A percentile compares a stretch with the other conserved stretches of the same genome.
Conservation (phyloP, 2,329 filamentous ascomycete genomes). For the Emergomyces orientalis region DNA sequence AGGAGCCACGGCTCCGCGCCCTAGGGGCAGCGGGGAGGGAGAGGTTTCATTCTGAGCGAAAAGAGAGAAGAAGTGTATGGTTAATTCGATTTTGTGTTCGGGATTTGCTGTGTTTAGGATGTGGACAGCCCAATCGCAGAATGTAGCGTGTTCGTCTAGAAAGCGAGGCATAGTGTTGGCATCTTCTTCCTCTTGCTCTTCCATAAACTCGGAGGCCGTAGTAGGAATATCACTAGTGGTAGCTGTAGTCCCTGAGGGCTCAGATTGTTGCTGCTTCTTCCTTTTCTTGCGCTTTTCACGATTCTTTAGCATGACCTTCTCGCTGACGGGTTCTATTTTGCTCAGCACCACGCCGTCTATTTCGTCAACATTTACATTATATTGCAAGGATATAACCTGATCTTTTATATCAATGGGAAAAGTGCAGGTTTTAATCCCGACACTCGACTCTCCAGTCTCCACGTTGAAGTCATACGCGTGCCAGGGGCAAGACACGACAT, state of each 20-base stretch:
- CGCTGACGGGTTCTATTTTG: slow-evolving; percentile 37
- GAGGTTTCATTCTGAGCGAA: slow-evolving; percentile 35
- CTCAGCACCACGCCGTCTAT: slow-evolving; percentile 21
- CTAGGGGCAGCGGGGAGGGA: slow-evolving; percentile 35
- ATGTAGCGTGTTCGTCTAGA: slow-evolving; percentile 34
- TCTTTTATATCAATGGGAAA: slow-evolving; percentile 34
- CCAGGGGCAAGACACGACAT: slow-evolving; percentile 41
- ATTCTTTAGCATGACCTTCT: slow-evolving; percentile 39
- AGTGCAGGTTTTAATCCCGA: slow-evolving; percentile 41
- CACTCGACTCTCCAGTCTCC: slow-evolving; percentile 41
- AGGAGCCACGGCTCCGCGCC: slow-evolving; percentile 28
- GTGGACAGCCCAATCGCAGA: slow-evolving; percentile 43
- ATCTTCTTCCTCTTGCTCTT: slow-evolving; percentile 5
- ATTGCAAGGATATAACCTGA: slow-evolving; percentile 29
- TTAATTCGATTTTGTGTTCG: slow-evolving; percentile 41
- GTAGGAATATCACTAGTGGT: slow-evolving; percentile 1
- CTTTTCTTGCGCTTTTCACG: slow-evolving; percentile 14
- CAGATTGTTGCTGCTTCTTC: background rate
- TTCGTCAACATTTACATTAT: slow-evolving; percentile 19
- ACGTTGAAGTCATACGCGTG: slow-evolving; percentile 44
- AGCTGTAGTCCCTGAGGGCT: slow-evolving; percentile 10
- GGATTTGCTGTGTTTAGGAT: slow-evolving; percentile 38
- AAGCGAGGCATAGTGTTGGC: slow-evolving; percentile 20
- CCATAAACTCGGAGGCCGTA: background rate
- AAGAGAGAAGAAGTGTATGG: slow-evolving; percentile 36